phyloP scores from a whole-genome alignment of 2,329 filamentous ascomycete genomes.

The Erysiphe pulchra region DNA sequence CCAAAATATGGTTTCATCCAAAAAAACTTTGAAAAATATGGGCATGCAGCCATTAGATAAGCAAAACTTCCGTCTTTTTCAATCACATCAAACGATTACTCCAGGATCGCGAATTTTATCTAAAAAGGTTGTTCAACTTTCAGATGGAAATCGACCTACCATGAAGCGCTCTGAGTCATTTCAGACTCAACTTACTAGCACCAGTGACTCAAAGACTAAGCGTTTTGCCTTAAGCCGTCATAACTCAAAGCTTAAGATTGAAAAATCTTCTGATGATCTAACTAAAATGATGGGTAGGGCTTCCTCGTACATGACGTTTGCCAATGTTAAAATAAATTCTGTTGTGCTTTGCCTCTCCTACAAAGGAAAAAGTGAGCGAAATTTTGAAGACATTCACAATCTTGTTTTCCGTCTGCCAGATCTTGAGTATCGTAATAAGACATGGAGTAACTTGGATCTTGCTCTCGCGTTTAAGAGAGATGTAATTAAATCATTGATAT shows the following conservation, averaged over 20 bases:
- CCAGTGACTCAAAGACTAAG: conserved; percentile 14
- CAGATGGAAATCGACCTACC: conserved; percentile 6
- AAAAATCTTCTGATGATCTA: conserved; percentile 59
- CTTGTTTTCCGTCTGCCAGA: conserved; percentile 90
- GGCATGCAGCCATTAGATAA: conserved; percentile 10
- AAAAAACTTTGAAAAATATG: conserved; percentile 3
- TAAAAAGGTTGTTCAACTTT: conserved; percentile 2
- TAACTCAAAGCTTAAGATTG: conserved; percentile 24
- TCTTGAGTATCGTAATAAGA: conserved; percentile 94
- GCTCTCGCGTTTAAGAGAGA: conserved; percentile 84
- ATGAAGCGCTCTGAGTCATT: conserved; percentile 8
- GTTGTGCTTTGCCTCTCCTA: conserved; percentile 90
- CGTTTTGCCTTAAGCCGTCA: conserved; percentile 27
- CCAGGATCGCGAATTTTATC: conserved; percentile 6
- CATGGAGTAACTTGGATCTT: conserved; percentile 92
- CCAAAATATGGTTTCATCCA: conserved; percentile 2
- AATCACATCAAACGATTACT: conserved; percentile 11
- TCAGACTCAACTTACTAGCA: conserved; percentile 8
- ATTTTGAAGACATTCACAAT: conserved; percentile 88
- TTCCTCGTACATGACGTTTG: conserved; percentile 91
- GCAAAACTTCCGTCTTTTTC: conserved; percentile 19
- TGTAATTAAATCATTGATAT: conserved; percentile 78
- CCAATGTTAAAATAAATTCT: conserved; percentile 82
- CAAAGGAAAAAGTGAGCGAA: conserved; percentile 86
- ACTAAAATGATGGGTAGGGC: conserved; percentile 91